Evolutionary conservation across 192 early-diverging fungal species (phyloP).

Genomic region (Dispira parvispora): DNA sequence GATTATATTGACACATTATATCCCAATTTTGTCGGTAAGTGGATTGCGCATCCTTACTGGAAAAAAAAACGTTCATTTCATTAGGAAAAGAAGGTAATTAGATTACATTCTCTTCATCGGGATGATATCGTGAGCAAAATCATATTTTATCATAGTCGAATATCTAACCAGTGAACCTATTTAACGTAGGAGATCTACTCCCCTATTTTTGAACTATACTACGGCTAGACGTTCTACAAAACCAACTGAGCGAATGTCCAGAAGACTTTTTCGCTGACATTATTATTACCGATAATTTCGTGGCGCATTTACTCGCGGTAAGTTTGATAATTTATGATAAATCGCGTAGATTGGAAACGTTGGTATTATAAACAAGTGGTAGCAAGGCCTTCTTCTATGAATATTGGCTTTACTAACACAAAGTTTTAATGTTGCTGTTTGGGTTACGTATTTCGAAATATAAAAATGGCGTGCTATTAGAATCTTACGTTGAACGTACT

Average conservation of each 20-base stretch:
- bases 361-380: too few relatives aligned
- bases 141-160: too few relatives aligned
- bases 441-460: conserved; percentile 17
- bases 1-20: conserved; percentile 25
- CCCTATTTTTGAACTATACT: too few relatives aligned
- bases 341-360: conserved; percentile 13
- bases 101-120: too few relatives aligned
- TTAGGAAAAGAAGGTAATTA: too few relatives aligned
- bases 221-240: conserved; percentile 11
- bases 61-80: too few relatives aligned
- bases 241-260: conserved; percentile 52
- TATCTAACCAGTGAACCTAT: too few relatives aligned
- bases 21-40: conserved; percentile 34
- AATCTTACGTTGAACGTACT: conserved; percentile 14
- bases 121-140: too few relatives aligned
- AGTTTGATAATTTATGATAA: neutral
- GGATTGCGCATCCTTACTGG: too few relatives aligned
- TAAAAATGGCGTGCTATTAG: conserved; percentile 13
- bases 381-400: conserved; percentile 10
- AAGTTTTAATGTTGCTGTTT: conserved; percentile 15
- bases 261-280: conserved; percentile 53
- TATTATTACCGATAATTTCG: conserved; percentile 44
- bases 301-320: conserved; percentile 31
- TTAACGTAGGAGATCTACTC: too few relatives aligned
- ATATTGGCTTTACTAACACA: conserved; percentile 15